Evolutionary conservation across 495 filamentous ascomycete species (phyloP), one percentile per base, ranked within the genome.

Genomic region (Baudoinia panamericana): DNA sequence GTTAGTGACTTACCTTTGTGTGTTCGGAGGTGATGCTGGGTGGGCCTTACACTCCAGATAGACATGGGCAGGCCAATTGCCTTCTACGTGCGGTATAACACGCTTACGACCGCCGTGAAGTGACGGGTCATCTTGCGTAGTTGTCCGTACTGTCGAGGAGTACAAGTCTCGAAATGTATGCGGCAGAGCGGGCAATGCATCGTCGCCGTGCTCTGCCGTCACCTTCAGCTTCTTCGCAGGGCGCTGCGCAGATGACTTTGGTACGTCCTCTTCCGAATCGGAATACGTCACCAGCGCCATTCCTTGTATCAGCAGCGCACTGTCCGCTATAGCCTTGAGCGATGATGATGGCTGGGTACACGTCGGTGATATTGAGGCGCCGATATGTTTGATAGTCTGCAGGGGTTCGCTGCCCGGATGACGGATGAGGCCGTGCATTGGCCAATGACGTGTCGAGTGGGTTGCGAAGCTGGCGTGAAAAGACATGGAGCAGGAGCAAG

Each of bases 41-140:
- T 25, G 26, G 13, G 6, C 63, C 76, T 56, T 68, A 88, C 88
- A 97, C 66, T 96, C 88, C 40, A 96, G 66, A 58, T 92, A 97
- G 16, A 95, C 51, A 59, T 94, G 86, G 13, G 76, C 85, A 1
- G 90, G 82, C 90, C 90, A 97, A 62, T 82, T 82, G 17, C 90
- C 90, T 36, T 80, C 72, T 10, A 88, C 63, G 59, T 97, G 90
- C 2, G 90, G 87, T 29, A 74, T 81, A 29, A 73, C 71, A 18
- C 90, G 70, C 54, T 77, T 81, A 29, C 86, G 73, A 21, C 90
- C 90, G 21, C 76, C 78, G 59, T 97, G 90, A 22, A 97, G 67
- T 39, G 64, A 63, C 0, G 90, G 87, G 48, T 93, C 79, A 60
- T 97, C 90, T 43, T 62, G 62, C 19, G 76, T 78, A 56, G 81